These are phyloP conservation scores for Luffa acutangula DNA, from an alignment of 306 rosid species.

Conservation along the genomic window DNA sequence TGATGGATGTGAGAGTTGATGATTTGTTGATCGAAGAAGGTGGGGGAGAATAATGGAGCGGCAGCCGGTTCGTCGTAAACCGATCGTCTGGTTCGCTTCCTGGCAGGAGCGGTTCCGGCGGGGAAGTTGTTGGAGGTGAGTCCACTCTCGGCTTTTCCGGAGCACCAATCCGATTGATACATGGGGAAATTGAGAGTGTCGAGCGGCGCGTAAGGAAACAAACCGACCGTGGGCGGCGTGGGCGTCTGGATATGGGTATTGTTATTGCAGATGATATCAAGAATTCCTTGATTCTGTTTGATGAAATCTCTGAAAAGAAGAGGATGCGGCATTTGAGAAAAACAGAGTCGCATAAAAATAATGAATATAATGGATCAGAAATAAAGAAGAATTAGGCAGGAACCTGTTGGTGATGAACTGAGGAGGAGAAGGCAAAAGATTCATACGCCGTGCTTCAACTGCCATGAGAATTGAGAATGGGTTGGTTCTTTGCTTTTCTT, in stretches of 20 bases:
- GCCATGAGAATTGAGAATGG: slow-evolving; percentile 55
- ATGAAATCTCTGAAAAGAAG: background rate
- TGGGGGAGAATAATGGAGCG: too few species aligned
- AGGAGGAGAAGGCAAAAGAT: slow-evolving; percentile 56
- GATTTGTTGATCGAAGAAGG: slow-evolving; percentile 2
- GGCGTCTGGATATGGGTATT: background rate
- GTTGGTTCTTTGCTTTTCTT: background rate
- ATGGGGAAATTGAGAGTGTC: background rate
- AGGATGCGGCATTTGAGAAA: background rate
- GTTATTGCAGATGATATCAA: background rate
- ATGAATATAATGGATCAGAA: background rate
- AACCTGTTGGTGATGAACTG: slow-evolving; percentile 42
- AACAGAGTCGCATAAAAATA: background rate
- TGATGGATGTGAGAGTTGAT: slow-evolving; percentile 23
- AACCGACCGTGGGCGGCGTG: background rate
- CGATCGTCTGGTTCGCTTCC: background rate
- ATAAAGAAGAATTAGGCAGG: too few species aligned
- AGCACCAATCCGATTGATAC: background rate
- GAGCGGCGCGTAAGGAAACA: background rate
- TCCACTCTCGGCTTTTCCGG: background rate
- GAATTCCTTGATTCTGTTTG: background rate
- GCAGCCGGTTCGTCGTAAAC: background rate
- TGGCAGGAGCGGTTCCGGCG: background rate
- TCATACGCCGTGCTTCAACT: slow-evolving; percentile 59
- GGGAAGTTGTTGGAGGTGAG: background rate